These are phyloP conservation scores for Mycena albidolilacea DNA, from an alignment of 768 basidiomycete species.

Conservation along the genomic window DNA sequence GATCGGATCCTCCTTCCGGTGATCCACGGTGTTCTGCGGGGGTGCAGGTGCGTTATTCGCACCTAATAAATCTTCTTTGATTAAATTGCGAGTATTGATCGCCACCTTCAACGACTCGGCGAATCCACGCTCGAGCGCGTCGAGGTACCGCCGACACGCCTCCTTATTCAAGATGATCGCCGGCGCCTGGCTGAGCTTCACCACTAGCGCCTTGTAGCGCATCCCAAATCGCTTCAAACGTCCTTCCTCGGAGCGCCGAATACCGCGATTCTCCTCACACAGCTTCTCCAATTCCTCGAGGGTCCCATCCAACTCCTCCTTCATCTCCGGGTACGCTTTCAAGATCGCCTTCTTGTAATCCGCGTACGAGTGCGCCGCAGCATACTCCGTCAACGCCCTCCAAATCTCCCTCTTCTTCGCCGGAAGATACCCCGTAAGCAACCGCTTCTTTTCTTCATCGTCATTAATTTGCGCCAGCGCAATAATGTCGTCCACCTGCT, in stretches of 20 bases:
- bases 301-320: constrained; percentile 18
- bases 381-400: constrained; percentile 13
- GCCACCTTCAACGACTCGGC: constrained; percentile 21
- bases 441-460: constrained; percentile 25
- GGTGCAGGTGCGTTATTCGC: not conserved
- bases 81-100: constrained; percentile 17
- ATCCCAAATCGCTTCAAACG: constrained; percentile 20
- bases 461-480: constrained; percentile 14
- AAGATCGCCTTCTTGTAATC: constrained; percentile 27
- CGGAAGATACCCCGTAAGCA: constrained; percentile 24
- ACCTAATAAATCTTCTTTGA: constrained; percentile 10
- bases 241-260: constrained; percentile 20
- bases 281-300: constrained; percentile 19
- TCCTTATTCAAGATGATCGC: constrained; percentile 31
- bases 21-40: not conserved
- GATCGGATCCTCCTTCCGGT: constrained; percentile 25
- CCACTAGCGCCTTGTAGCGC: constrained; percentile 9
- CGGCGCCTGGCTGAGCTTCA: constrained; percentile 7
- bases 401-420: constrained; percentile 13
- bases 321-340: constrained; percentile 19
- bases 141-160: constrained; percentile 18
- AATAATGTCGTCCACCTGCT: constrained; percentile 32
- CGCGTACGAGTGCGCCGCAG: not conserved
- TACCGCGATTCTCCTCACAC: not conserved
- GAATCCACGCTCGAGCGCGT: constrained; percentile 25